Evolutionary conservation across 23 red algal genomes (phyloP).

Genomic region (Cyanidium caldarium): DNA sequence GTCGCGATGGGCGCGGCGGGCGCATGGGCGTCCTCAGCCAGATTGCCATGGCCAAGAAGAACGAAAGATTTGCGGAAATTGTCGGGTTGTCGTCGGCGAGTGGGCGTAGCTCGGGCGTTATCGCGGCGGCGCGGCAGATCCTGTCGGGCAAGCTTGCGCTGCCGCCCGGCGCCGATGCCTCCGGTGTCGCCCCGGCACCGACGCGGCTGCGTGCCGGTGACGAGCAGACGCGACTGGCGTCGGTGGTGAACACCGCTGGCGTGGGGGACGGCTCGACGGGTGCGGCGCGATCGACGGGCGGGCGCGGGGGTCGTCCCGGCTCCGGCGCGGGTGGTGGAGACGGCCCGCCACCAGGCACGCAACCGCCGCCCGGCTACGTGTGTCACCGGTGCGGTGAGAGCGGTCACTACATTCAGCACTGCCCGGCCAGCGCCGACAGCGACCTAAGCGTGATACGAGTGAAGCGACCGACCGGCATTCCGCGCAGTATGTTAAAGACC

Average conservation of each 20-base stretch:
- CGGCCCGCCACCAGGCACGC: conserved; percentile 35
- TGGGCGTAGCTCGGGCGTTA: background rate
- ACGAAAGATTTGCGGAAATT: conserved; percentile 90
- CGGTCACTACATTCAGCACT: conserved; percentile 99
- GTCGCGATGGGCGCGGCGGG: background rate
- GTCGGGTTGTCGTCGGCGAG: background rate
- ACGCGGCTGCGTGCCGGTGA: background rate
- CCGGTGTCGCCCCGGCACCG: background rate
- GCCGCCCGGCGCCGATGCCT: background rate
- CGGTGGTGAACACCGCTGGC: conserved; percentile 18
- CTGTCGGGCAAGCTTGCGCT: background rate
- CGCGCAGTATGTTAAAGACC: conserved; percentile 70
- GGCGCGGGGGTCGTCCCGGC: background rate
- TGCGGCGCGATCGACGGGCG: conserved; percentile 4
- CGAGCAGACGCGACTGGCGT: conserved; percentile 15
- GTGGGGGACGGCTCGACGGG: conserved; percentile 12
- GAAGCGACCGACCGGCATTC: conserved; percentile 89
- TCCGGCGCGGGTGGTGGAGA: background rate
- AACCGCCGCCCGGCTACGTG: conserved; percentile 70
- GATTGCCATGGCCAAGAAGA: conserved; percentile 73
- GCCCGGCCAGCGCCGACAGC: conserved; percentile 76
- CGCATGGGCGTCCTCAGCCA: conserved; percentile 46
- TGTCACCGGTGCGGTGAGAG: conserved; percentile 86
- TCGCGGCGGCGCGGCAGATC: conserved; percentile 5
- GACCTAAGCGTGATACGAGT: conserved; percentile 75